phyloP scores from a whole-genome alignment of 2,329 filamentous ascomycete genomes.

The Paecilomyces variotii region DNA sequence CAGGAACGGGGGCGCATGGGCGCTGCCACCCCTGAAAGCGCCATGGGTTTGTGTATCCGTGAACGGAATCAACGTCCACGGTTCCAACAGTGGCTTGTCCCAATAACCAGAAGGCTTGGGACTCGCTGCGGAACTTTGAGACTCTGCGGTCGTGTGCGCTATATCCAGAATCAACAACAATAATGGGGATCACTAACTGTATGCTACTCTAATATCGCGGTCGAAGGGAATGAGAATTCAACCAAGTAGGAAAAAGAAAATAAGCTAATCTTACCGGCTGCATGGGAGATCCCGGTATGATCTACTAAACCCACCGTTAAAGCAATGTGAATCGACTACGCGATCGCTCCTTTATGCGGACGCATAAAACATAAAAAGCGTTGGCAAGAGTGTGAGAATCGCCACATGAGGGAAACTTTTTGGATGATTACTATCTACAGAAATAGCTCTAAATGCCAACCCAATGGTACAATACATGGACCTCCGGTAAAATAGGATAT shows the following conservation, averaged over 20 bases:
- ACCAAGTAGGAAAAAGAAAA: not conserved
- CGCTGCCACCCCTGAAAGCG: not conserved
- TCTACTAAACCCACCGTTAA: not conserved
- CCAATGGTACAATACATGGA: not conserved
- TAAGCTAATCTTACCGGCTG: not conserved
- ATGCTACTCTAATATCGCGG: not conserved
- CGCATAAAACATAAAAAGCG: not conserved
- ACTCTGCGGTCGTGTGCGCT: not conserved
- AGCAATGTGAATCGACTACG: not conserved
- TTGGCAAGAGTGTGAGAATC: not conserved
- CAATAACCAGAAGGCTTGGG: not conserved
- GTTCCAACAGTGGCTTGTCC: not conserved
- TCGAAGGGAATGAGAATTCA: not conserved
- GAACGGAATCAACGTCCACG: not conserved
- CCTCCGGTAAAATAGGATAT: not conserved
- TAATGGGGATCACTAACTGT: not conserved
- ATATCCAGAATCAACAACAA: not conserved
- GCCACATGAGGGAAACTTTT: not conserved
- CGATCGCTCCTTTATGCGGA: not conserved
- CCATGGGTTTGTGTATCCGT: not conserved
- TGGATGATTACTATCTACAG: not conserved
- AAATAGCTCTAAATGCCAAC: not conserved
- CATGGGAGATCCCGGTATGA: not conserved
- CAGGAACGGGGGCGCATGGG: not conserved
- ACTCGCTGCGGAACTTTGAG: not conserved